phyloP scores from a whole-genome alignment of 179 eudicot genomes.

The Silene noctiflora region DNA sequence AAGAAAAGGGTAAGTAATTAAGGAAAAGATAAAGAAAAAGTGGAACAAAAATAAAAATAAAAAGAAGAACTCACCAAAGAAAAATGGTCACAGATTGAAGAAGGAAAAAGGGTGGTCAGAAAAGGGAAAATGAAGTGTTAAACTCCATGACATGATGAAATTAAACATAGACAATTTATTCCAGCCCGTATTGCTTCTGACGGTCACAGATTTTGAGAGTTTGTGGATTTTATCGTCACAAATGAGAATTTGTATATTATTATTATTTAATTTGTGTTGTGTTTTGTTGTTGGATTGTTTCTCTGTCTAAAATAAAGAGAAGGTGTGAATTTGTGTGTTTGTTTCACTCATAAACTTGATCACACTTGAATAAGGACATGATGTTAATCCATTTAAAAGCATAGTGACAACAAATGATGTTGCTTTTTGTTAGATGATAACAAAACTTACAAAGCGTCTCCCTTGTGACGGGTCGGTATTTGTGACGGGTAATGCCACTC shows the following conservation, averaged over 20 bases:
- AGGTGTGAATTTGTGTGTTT: background rate
- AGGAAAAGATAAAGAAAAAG: background rate
- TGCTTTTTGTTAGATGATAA: background rate
- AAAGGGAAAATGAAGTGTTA: background rate
- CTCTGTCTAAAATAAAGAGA: background rate
- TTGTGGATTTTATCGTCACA: too few species aligned
- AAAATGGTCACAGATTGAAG: background rate
- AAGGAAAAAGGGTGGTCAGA: background rate
- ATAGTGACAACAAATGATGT: background rate
- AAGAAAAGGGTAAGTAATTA: background rate
- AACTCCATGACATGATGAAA: background rate
- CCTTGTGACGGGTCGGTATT: too few species aligned
- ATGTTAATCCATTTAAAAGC: constrained; percentile 3
- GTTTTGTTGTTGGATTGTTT: too few species aligned
- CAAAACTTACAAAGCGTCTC: too few species aligned
- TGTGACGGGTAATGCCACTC: too few species aligned
- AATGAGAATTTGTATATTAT: too few species aligned
- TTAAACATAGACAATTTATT: too few species aligned
- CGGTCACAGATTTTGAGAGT: too few species aligned
- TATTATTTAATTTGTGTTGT: too few species aligned
- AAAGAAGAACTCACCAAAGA: background rate
- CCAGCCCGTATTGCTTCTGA: too few species aligned
- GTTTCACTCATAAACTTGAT: background rate
- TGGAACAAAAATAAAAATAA: too few species aligned
- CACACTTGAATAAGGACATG: constrained; percentile 2